phyloP scores from a whole-genome alignment of 1,284 basidiomycete species.

The Tremellales sp. region DNA sequence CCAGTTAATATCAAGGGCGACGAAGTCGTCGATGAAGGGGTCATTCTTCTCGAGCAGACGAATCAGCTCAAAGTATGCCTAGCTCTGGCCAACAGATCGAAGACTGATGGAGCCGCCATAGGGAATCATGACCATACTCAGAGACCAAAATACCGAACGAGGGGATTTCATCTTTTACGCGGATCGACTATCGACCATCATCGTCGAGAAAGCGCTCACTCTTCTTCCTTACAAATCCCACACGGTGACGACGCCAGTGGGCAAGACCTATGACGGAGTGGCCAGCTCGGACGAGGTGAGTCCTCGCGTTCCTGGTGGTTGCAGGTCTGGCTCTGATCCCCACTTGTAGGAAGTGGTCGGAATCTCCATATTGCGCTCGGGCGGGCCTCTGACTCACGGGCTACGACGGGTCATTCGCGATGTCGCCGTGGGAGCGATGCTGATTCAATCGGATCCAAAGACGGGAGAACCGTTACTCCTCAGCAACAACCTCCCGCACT shows the following conservation, averaged over 20 bases:
- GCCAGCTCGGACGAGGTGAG: slow-evolving; percentile 56
- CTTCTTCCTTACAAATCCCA: slow-evolving; percentile 68
- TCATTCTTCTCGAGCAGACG: slow-evolving; percentile 69
- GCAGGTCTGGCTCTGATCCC: background rate
- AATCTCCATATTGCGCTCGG: slow-evolving; percentile 51
- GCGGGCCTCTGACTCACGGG: slow-evolving; percentile 86
- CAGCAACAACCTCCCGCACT: slow-evolving; percentile 71
- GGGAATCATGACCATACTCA: slow-evolving; percentile 84
- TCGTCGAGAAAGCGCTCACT: slow-evolving; percentile 80
- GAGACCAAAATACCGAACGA: slow-evolving; percentile 64
- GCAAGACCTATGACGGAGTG: slow-evolving; percentile 59
- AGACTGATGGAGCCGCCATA: slow-evolving; percentile 39
- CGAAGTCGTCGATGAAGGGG: slow-evolving; percentile 14
- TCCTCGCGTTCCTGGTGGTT: background rate
- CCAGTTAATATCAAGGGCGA: background rate
- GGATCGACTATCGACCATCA: slow-evolving; percentile 76
- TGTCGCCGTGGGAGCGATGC: slow-evolving; percentile 78
- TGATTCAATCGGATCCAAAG: slow-evolving; percentile 81
- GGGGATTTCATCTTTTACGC: slow-evolving; percentile 67
- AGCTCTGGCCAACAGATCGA: background rate
- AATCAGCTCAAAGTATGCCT: slow-evolving; percentile 67
- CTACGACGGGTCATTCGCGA: slow-evolving; percentile 82
- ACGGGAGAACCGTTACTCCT: slow-evolving; percentile 87
- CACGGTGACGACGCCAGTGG: slow-evolving; percentile 66
- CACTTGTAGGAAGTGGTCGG: slow-evolving; percentile 35